Evolutionary conservation across 345 rosid species (phyloP).

Genomic region (Linum trigynum): DNA sequence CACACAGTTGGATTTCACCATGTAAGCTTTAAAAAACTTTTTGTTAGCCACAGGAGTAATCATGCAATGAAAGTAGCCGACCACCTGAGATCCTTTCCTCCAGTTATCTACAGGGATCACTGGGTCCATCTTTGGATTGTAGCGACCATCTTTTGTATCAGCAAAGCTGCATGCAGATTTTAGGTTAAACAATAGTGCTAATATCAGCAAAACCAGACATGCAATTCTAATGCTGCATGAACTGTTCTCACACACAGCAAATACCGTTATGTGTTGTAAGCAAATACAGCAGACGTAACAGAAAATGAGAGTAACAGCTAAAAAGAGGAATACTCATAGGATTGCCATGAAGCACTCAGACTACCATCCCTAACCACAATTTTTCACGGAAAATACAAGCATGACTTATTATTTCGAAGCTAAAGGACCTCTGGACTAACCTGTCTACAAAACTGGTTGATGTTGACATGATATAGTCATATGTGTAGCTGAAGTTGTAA

Average conservation of each 20-base stretch:
- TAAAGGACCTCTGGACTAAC: constrained; percentile 31
- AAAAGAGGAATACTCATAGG: neutral
- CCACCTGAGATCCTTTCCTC: constrained; percentile 99
- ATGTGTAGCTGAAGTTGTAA: constrained; percentile 85
- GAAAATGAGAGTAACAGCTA: neutral
- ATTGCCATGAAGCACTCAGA: neutral
- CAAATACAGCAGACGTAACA: neutral
- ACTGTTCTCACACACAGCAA: neutral
- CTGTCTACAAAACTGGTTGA: constrained; percentile 92
- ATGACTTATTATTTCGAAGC: neutral
- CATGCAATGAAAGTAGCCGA: constrained; percentile 11
- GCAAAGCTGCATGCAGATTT: constrained; percentile 63
- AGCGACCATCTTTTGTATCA: constrained; percentile 91
- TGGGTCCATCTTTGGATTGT: constrained; percentile 87
- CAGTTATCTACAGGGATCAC: constrained; percentile 70
- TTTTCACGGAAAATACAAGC: neutral
- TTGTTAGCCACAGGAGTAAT: constrained; percentile 8
- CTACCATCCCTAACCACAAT: neutral
- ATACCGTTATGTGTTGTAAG: neutral
- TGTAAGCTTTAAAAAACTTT: neutral
- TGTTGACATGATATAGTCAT: constrained; percentile 83
- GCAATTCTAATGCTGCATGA: neutral
- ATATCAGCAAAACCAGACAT: neutral
- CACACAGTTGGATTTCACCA: constrained; percentile 9
- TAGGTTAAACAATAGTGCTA: neutral